Evolutionary conservation across 1,139 yeast species (phyloP).

Genomic region (Yarrowia galli): DNA sequence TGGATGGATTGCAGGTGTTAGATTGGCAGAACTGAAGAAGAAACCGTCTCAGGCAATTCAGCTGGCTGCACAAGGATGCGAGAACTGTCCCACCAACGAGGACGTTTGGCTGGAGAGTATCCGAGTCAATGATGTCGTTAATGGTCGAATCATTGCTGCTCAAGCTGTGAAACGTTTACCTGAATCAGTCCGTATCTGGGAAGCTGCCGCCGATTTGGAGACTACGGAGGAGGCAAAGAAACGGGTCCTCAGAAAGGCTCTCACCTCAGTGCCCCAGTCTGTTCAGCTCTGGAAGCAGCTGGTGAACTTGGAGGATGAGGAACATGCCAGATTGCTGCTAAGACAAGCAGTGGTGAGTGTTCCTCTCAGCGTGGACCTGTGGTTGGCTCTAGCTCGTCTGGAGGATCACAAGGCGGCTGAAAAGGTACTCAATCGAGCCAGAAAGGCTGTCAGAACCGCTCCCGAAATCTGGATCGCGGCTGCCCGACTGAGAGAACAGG

Average conservation of each 20-base stretch:
- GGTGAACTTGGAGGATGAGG: slow-evolving; percentile 56
- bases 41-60: slow-evolving; percentile 64
- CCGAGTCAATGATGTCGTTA: slow-evolving; percentile 63
- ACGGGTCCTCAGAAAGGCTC: slow-evolving; percentile 72
- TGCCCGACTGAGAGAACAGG: slow-evolving; percentile 70
- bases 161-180: slow-evolving; percentile 69
- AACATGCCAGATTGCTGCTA: slow-evolving; percentile 63
- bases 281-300: slow-evolving; percentile 71
- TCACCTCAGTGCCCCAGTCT: slow-evolving; percentile 70
- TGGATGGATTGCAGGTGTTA: slow-evolving; percentile 89
- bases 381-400: slow-evolving; percentile 62
- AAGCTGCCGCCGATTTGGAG: slow-evolving; percentile 71
- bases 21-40: slow-evolving; percentile 73
- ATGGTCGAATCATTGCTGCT: slow-evolving; percentile 63
- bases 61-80: slow-evolving; percentile 76
- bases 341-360: slow-evolving; percentile 74
- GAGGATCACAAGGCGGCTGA: slow-evolving; percentile 61
- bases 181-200: slow-evolving; percentile 71
- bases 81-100: slow-evolving; percentile 67
- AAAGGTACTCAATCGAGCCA: slow-evolving; percentile 62
- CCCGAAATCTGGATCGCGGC: slow-evolving; percentile 75
- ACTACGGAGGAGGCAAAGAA: slow-evolving; percentile 60
- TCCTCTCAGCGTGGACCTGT: slow-evolving; percentile 68
- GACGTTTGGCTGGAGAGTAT: slow-evolving; percentile 86
- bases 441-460: slow-evolving; percentile 59